Base-by-base conservation (phyloP, 2,329 filamentous ascomycete genomes). In the Ceratocystis variospora region DNA sequence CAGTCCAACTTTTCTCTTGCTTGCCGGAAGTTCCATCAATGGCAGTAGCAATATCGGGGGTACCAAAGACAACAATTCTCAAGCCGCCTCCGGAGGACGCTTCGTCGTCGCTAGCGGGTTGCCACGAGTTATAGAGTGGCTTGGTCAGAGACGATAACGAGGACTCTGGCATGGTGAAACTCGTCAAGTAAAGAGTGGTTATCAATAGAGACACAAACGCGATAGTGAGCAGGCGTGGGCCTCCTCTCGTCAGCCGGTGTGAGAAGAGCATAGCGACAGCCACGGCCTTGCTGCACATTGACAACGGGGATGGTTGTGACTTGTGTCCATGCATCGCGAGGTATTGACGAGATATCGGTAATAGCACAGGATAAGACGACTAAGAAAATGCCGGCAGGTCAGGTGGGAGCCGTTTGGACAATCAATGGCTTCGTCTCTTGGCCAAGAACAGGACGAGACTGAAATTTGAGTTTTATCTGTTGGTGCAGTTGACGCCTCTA, bases 11-110 rank as follows among this genome's bases (percentile, higher is more conserved):
- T 28, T 69, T 73, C 22, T 53, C 70, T 69, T 67, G 57, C 22
- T 22, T 67, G 67, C 44, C 53, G 31, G 67, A 63, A 66, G 74
- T 70, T 44, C 70, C 69, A 12, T 77, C 77, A 53, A 77, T 19
- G 7, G 45, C 44, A 61, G 55, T 70, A 66, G 78, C 76, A n/a
- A 80, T 73, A 67, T 81, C 80, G 3, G 76, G 75, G 2, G 75
- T 75, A 8, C 80, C 80, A 70, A 83, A 83, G 5, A 80, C 78
- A 7, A 83, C 79, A 6, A 83, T 74, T 64, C 80, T 77, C 68
- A 82, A 67, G 1, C 77, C 74, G 5, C 74, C 74, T 3, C 68
- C 71, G n/a, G 68, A 33, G 6, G 67, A 66, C n/a, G 68, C 64
- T 8, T 68, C 63, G 71, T 71, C 74, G 1, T 63, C 69, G 22